Evolutionary conservation across 495 filamentous ascomycete species (phyloP).

Genomic region (Acidomyces sp.): DNA sequence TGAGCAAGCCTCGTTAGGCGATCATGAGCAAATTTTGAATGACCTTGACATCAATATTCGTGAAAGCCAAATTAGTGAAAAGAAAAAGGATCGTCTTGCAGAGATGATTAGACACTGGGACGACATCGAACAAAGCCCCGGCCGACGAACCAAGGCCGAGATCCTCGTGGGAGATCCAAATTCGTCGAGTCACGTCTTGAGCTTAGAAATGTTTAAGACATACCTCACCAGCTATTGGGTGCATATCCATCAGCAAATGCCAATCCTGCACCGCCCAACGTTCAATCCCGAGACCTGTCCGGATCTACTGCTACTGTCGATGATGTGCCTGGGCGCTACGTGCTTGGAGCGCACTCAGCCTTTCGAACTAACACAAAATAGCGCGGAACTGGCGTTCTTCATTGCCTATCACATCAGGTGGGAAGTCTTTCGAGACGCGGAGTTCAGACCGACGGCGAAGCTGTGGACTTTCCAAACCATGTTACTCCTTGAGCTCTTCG

Average conservation of each 20-base stretch:
- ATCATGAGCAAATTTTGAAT: not conserved
- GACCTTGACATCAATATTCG: slow-evolving; percentile 16
- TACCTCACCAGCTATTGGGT: slow-evolving; percentile 92
- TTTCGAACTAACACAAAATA: slow-evolving; percentile 53
- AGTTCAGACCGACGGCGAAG: slow-evolving; percentile 88
- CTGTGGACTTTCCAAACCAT: slow-evolving; percentile 96
- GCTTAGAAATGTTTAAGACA: slow-evolving; percentile 84
- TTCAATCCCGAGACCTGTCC: slow-evolving; percentile 79
- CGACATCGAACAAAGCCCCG: slow-evolving; percentile 61
- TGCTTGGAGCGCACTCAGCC: slow-evolving; percentile 75
- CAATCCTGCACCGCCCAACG: slow-evolving; percentile 87
- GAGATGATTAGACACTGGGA: slow-evolving; percentile 77
- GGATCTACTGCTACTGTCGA: slow-evolving; percentile 73
- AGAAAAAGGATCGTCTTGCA: slow-evolving; percentile 72
- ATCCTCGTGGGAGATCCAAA: slow-evolving; percentile 67
- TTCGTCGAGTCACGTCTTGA: slow-evolving; percentile 63
- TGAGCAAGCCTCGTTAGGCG: not conserved
- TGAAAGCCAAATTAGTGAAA: slow-evolving; percentile 62
- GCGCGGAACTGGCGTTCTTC: slow-evolving; percentile 69
- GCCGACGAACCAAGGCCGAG: slow-evolving; percentile 61
- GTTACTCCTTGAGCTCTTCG: slow-evolving; percentile 79
- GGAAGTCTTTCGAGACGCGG: slow-evolving; percentile 80
- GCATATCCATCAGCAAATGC: slow-evolving; percentile 88
- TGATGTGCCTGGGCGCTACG: slow-evolving; percentile 87
- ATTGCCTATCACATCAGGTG: slow-evolving; percentile 84